Evolutionary conservation across 306 rosid genomes (phyloP).

Genomic region (Dryas octopetala): DNA sequence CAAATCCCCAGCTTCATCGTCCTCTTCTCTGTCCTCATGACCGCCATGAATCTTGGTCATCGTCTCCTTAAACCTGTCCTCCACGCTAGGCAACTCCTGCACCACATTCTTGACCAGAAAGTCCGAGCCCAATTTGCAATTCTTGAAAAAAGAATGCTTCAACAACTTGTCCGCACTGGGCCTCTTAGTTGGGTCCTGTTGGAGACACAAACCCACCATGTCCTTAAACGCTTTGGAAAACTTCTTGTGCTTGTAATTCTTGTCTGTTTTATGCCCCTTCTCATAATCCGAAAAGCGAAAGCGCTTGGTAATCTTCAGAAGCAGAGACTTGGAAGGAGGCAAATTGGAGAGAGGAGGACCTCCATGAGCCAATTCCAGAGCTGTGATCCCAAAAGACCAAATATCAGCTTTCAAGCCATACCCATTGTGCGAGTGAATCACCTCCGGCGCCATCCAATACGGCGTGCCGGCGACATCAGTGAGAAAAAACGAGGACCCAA

Average conservation of each 20-base stretch:
- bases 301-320: constrained; percentile 47
- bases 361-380: constrained; percentile 64
- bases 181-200: constrained; percentile 59
- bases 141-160: constrained; percentile 53
- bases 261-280: background rate
- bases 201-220: constrained; percentile 62
- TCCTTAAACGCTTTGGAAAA: constrained; percentile 62
- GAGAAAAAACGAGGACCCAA: constrained; percentile 30
- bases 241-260: constrained; percentile 28
- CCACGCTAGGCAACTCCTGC: constrained; percentile 51
- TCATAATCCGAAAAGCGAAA: constrained; percentile 57
- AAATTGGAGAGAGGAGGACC: constrained; percentile 68
- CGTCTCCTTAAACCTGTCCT: constrained; percentile 41
- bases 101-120: constrained; percentile 47
- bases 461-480: constrained; percentile 57
- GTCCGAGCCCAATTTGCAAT: constrained; percentile 35
- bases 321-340: constrained; percentile 56
- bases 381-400: constrained; percentile 69
- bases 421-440: constrained; percentile 55
- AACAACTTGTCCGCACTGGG: constrained; percentile 53
- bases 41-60: too few relatives aligned
- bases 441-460: constrained; percentile 79
- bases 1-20: background rate
- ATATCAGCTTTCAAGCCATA: constrained; percentile 64
- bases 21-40: background rate